These are phyloP conservation scores for Echria macrotheca DNA, from an alignment of 495 filamentous ascomycete species.

Conservation along the genomic window DNA sequence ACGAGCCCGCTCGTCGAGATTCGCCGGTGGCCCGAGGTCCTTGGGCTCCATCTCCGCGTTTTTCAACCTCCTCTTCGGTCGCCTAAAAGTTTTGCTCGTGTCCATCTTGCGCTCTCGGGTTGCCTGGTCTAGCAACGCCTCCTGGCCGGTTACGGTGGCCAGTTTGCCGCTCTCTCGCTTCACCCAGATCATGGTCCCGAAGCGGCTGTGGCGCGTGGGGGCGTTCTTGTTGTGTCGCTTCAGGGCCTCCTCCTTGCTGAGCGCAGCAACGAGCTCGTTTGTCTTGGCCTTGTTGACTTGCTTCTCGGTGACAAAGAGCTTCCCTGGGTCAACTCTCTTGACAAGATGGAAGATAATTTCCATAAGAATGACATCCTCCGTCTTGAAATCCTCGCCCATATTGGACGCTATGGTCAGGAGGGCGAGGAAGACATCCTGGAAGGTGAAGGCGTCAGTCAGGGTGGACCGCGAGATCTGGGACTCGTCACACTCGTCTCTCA, in stretches of 20 bases:
- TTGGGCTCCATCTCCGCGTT: constrained; percentile 60
- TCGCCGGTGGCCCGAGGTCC: constrained; percentile 70
- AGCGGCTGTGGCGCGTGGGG: constrained; percentile 85
- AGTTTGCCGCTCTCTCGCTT: constrained; percentile 77
- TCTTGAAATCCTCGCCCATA: constrained; percentile 85
- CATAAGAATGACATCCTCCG: constrained; percentile 78
- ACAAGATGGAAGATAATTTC: constrained; percentile 88
- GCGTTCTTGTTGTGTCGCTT: constrained; percentile 71
- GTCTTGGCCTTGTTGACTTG: constrained; percentile 59
- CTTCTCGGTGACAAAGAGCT: constrained; percentile 77
- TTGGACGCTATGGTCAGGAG: constrained; percentile 82
- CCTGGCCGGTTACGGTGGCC: constrained; percentile 83
- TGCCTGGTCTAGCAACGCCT: constrained; percentile 67
- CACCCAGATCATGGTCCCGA: constrained; percentile 97
- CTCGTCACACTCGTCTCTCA: constrained; percentile 63
- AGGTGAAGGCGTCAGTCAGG: constrained; percentile 79
- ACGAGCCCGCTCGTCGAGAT: constrained; percentile 61
- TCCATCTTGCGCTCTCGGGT: constrained; percentile 83
- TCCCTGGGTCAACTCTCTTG: constrained; percentile 80
- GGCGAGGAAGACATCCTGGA: constrained; percentile 83
- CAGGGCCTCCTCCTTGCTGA: constrained; percentile 72
- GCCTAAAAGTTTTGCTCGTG: constrained; percentile 80
- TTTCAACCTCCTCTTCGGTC: constrained; percentile 60
- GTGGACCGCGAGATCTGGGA: constrained; percentile 83
- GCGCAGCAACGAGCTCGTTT: constrained; percentile 66